These are phyloP conservation scores for Aspergillus sp. DNA, from an alignment of 2,329 filamentous ascomycete genomes.

Conservation along the genomic window DNA sequence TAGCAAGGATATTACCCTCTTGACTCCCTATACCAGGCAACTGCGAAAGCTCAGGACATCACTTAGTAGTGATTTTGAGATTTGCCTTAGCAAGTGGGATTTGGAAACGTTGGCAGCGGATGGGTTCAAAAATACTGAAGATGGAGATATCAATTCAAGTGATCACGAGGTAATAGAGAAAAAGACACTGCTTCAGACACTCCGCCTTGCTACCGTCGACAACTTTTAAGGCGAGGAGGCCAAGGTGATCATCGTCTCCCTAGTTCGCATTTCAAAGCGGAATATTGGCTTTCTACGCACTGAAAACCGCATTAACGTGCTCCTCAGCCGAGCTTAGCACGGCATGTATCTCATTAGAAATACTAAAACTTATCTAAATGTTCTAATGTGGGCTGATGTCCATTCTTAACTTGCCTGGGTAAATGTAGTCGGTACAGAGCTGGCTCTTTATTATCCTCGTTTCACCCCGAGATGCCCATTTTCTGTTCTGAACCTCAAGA, in stretches of 20 bases:
- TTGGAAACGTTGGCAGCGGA: constrained; percentile 5
- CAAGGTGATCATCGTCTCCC: constrained; percentile 11
- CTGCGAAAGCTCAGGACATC: constrained; percentile 20
- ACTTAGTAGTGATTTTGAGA: constrained; percentile 9
- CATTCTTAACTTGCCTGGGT: constrained; percentile 3
- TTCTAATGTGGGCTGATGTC: constrained; percentile 21
- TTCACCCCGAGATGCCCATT: not conserved
- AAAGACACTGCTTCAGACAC: not conserved
- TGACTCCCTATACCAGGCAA: constrained; percentile 28
- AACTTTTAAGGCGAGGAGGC: constrained; percentile 17
- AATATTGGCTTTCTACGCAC: constrained; percentile 16
- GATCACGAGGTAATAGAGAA: constrained; percentile 6
- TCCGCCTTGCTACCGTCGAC: constrained; percentile 1
- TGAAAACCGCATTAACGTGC: constrained; percentile 17
- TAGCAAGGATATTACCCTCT: constrained; percentile 26
- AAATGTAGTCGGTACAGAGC: constrained; percentile 8
- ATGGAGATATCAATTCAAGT: not conserved
- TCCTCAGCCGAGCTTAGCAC: constrained; percentile 22
- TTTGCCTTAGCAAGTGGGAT: constrained; percentile 13
- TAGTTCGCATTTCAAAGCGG: constrained; percentile 13
- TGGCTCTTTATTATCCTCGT: constrained; percentile 20
- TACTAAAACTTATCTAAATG: constrained; percentile 15
- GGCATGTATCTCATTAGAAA: constrained; percentile 26
- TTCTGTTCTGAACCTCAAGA: not conserved
- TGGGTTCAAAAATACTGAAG: not conserved